Conservation (phyloP, 179 eudicot species). For the Spinacia oleracea region DNA sequence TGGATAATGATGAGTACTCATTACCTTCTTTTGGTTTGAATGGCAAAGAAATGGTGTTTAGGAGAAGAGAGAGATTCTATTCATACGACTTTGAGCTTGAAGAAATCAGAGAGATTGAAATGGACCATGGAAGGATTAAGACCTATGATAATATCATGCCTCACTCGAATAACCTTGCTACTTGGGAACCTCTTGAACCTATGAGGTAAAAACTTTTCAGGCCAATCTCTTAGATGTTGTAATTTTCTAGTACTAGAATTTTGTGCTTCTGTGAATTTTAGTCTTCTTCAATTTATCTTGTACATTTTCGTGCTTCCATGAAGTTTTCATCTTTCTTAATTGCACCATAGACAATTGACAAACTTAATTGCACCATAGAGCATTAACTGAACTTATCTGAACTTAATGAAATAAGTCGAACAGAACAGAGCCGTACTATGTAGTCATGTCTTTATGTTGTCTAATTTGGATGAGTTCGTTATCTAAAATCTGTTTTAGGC, state of each 20-base stretch:
- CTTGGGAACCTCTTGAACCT: slow-evolving; percentile 46
- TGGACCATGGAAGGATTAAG: slow-evolving; percentile 12
- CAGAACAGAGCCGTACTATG: no score
- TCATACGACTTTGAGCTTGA: slow-evolving; percentile 28
- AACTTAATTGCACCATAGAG: no score
- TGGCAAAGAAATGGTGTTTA: slow-evolving; percentile 34
- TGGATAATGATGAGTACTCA: slow-evolving; percentile 17
- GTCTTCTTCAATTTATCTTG: not conserved
- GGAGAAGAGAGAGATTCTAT: slow-evolving; percentile 18
- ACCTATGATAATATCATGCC: slow-evolving; percentile 16
- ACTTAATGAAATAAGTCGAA: no score
- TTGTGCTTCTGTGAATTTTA: not conserved
- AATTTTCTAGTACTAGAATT: not conserved
- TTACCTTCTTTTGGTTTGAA: slow-evolving; percentile 27
- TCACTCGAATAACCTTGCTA: slow-evolving; percentile 50
- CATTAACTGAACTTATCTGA: no score
- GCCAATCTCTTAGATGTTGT: not conserved
- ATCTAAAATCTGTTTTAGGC: not conserved
- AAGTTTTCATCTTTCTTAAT: not conserved
- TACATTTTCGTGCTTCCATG: not conserved
- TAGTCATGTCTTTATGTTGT: not conserved
- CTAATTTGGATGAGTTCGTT: not conserved
- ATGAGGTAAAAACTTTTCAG: slow-evolving; percentile 28
- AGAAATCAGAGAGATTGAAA: slow-evolving; percentile 32
- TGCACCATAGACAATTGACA: not conserved